A percentile compares a stretch with the other conserved stretches of the same genome.
phyloP scores from a whole-genome alignment of 306 rosid genomes.

The Arachis stenosperma region DNA sequence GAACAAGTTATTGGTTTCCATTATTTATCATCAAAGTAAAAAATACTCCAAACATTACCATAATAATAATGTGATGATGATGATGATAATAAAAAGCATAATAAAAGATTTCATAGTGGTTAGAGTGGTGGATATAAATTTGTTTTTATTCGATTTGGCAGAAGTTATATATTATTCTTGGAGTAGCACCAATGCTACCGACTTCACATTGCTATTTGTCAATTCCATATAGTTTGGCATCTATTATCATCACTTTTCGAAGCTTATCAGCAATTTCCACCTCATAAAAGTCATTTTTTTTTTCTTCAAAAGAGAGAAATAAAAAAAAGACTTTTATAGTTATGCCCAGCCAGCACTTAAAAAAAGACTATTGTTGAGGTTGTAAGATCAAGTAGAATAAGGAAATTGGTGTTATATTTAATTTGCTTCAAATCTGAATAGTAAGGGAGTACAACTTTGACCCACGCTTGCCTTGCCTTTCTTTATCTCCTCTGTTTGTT shows the following conservation, averaged over 20 bases:
- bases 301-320: neutral
- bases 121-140: neutral
- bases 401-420: conserved; percentile 13
- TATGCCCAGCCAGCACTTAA: conserved; percentile 7
- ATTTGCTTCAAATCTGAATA: conserved; percentile 22
- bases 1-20: too few species aligned
- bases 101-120: neutral
- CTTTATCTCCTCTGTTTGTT: neutral
- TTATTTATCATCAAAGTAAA: too few species aligned
- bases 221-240: conserved; percentile 12
- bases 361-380: conserved; percentile 1
- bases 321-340: neutral
- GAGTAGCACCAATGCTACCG: neutral
- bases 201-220: conserved; percentile 10
- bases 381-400: conserved; percentile 16
- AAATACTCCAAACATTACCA: too few species aligned
- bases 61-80: too few species aligned
- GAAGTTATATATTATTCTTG: neutral
- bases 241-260: conserved; percentile 5
- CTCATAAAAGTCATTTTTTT: conserved; percentile 11
- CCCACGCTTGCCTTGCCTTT: neutral
- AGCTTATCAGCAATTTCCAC: conserved; percentile 33
- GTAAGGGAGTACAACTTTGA: conserved; percentile 1
- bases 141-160: neutral
- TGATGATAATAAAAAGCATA: neutral